Evolutionary conservation across 108 stramenopile genomes (phyloP).

Genomic region (Ochromonas danica): DNA sequence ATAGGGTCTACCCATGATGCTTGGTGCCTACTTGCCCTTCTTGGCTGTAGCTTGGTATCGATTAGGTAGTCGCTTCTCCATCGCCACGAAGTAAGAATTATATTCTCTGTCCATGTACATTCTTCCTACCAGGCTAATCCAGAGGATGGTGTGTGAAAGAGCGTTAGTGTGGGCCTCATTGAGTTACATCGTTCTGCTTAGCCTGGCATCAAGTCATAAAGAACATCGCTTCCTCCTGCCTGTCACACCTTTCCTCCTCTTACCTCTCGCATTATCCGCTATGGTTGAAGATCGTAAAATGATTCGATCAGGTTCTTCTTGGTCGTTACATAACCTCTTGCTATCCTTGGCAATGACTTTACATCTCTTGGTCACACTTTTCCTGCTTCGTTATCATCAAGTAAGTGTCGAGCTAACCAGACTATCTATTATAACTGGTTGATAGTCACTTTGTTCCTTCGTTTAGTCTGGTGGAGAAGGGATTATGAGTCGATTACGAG

Average conservation of each 20-base stretch:
- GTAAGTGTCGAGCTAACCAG: background rate
- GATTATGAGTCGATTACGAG: background rate
- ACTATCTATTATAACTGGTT: background rate
- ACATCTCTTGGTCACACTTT: background rate
- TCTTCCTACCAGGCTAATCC: no score
- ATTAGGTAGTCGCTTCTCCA: no score
- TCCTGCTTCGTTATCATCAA: background rate
- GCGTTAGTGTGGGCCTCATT: background rate
- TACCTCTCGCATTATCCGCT: background rate
- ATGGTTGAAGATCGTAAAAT: no score
- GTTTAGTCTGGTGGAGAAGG: background rate
- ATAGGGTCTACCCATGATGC: background rate
- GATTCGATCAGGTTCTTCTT: background rate
- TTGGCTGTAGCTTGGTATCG: no score
- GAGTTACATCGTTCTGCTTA: background rate
- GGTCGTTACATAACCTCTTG: background rate
- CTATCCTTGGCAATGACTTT: background rate
- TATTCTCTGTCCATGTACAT: no score
- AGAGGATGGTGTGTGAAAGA: no score
- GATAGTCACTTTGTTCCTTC: background rate
- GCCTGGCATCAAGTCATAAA: background rate
- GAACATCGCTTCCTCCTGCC: constrained; percentile 5
- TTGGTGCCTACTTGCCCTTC: background rate
- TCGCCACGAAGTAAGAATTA: no score
- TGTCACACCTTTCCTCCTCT: background rate